A percentile compares a stretch with the other conserved stretches of the same genome.
These are phyloP conservation scores for Nissolia schottii DNA, from an alignment of 306 rosid species.

Conservation along the genomic window DNA sequence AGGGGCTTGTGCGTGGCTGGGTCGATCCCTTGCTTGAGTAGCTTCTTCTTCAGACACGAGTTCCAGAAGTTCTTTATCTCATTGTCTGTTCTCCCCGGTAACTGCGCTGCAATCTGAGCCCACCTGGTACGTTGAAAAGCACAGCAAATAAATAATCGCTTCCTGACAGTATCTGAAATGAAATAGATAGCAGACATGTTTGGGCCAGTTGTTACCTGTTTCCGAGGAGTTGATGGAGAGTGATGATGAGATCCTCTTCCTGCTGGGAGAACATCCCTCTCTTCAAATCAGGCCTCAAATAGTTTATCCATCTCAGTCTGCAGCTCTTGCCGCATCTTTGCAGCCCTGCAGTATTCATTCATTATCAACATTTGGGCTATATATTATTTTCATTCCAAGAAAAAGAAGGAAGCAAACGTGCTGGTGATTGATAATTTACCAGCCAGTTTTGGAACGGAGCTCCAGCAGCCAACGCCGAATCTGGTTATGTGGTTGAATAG, in stretches of 20 bases:
- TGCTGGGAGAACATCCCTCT: slow-evolving; percentile 89
- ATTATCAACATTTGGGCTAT: too few species aligned
- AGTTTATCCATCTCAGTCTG: slow-evolving; percentile 90
- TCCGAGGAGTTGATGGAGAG: slow-evolving; percentile 83
- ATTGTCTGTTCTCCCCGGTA: slow-evolving; percentile 96
- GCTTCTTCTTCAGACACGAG: slow-evolving; percentile 90
- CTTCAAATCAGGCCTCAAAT: slow-evolving; percentile 86
- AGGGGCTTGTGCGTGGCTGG: slow-evolving; percentile 85
- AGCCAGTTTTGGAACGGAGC: slow-evolving; percentile 90
- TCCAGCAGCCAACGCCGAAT: slow-evolving; percentile 97
- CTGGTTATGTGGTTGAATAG: slow-evolving; percentile 82
- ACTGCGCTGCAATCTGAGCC: slow-evolving; percentile 95
- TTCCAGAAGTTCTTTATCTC: slow-evolving; percentile 97
- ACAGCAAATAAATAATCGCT: background rate
- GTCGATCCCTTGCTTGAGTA: slow-evolving; percentile 91
- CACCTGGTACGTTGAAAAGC: slow-evolving; percentile 79
- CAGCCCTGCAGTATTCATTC: slow-evolving; percentile 52
- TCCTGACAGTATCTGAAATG: background rate
- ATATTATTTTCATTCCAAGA: too few species aligned
- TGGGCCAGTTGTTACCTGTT: slow-evolving; percentile 78
- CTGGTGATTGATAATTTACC: too few species aligned
- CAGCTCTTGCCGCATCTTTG: slow-evolving; percentile 96
- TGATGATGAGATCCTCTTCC: slow-evolving; percentile 77
- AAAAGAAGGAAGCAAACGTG: background rate
- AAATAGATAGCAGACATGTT: too few species aligned